Conservation (phyloP, 257 asterid species). For the Capsicum baccatum region DNA sequence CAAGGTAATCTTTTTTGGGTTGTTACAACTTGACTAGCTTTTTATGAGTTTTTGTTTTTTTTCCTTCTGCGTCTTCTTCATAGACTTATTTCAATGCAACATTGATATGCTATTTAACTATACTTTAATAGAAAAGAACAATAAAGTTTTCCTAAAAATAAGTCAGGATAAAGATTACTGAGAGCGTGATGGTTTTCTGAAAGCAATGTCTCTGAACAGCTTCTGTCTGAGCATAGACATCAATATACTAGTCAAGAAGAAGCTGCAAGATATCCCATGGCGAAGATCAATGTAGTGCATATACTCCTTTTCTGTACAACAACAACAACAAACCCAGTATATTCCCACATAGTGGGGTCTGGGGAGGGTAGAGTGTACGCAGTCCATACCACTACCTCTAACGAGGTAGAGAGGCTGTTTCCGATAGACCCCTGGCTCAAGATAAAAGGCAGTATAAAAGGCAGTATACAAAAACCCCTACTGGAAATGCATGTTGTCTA, state of each 20-base stretch:
- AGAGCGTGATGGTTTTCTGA: not conserved
- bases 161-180: not conserved
- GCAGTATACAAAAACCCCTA: not conserved
- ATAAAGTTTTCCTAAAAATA: not conserved
- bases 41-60: not conserved
- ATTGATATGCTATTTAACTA: not conserved
- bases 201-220: slow-evolving; percentile 1
- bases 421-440: too few relatives aligned
- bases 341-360: too few relatives aligned
- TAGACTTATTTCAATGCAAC: not conserved
- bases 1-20: slow-evolving; percentile 28
- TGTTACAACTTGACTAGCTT: not conserved
- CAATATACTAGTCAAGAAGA: not conserved
- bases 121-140: slow-evolving; percentile 9
- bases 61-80: not conserved
- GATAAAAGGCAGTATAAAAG: too few relatives aligned
- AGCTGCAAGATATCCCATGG: not conserved
- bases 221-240: not conserved
- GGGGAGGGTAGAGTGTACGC: too few relatives aligned
- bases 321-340: too few relatives aligned
- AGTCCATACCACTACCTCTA: too few relatives aligned
- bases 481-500: not conserved
- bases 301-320: too few relatives aligned
- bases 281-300: not conserved
- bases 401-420: too few relatives aligned